Conservation (phyloP, 2,329 filamentous ascomycete species). For the Alternaria dauci region DNA sequence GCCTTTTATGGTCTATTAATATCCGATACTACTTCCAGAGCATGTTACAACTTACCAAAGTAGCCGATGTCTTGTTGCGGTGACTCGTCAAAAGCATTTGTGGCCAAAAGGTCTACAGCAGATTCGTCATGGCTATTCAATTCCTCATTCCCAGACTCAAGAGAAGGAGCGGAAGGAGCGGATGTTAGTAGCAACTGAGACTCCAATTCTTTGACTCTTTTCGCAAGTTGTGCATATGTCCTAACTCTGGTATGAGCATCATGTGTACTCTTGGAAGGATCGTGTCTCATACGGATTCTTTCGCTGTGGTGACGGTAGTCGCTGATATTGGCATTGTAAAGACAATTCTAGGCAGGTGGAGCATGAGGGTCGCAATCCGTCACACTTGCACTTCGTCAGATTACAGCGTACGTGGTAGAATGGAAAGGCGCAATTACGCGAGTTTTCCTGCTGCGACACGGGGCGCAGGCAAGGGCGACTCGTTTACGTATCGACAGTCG, state of each 20-base stretch:
- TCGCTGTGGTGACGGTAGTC: background rate
- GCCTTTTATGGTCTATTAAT: fast-evolving
- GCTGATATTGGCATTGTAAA: background rate
- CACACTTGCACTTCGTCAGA: background rate
- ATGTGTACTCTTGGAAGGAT: background rate
- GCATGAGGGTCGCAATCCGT: background rate
- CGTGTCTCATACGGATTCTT: background rate
- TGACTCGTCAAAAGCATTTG: background rate
- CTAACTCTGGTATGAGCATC: background rate
- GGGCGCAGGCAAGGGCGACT: background rate
- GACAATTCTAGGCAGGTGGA: background rate
- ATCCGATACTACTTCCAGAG: background rate
- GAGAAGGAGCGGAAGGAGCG: background rate
- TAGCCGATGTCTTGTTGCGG: background rate
- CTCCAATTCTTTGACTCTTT: background rate
- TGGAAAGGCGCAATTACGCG: background rate
- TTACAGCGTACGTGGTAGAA: background rate
- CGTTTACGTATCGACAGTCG: background rate
- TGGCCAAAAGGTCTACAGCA: background rate
- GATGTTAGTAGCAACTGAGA: background rate
- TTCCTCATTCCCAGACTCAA: background rate
- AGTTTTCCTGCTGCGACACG: background rate
- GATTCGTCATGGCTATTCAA: background rate
- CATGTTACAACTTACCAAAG: background rate
- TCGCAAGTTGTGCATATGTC: background rate